Conservation (phyloP, 2,329 filamentous ascomycete genomes). For the Teratosphaeriaceae sp. region DNA sequence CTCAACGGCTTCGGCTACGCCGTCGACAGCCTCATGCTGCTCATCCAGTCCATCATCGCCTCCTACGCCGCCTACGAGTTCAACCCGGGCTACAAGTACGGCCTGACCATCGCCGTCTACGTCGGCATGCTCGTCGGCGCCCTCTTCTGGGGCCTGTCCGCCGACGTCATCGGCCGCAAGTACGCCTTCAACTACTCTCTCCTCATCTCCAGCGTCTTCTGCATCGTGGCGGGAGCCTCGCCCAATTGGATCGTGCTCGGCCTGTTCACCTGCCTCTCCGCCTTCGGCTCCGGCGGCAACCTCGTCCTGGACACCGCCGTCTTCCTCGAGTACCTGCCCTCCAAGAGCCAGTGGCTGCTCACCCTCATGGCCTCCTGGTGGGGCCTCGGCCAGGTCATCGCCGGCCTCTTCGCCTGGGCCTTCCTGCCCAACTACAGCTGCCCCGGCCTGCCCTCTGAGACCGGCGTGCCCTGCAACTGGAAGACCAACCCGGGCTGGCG, state of each 20-base stretch:
- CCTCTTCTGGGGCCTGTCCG: constrained; percentile 61
- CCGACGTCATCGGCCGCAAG: constrained; percentile 61
- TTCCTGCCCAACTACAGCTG: constrained; percentile 48
- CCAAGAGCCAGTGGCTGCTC: constrained; percentile 57
- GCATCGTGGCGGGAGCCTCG: constrained; percentile 58
- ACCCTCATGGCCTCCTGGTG: constrained; percentile 56
- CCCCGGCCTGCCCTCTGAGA: constrained; percentile 24
- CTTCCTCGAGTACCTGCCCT: constrained; percentile 52
- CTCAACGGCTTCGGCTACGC: constrained; percentile 58
- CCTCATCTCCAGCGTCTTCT: constrained; percentile 55
- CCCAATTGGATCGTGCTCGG: constrained; percentile 61
- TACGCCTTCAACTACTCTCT: constrained; percentile 64
- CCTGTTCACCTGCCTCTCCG: constrained; percentile 48
- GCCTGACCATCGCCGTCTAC: constrained; percentile 57
- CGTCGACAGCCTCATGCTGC: constrained; percentile 50
- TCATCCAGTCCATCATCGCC: constrained; percentile 59
- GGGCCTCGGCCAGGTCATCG: constrained; percentile 46
- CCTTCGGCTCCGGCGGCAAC: constrained; percentile 49
- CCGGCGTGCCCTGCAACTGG: constrained; percentile 41
- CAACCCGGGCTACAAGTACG: constrained; percentile 44
- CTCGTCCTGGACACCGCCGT: constrained; percentile 57
- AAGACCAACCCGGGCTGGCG: constrained; percentile 52
- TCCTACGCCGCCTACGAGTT: constrained; percentile 55
- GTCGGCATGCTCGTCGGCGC: constrained; percentile 48
- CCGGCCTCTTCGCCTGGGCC: constrained; percentile 49